Conservation (phyloP, 2,329 filamentous ascomycete genomes). For the Ceratocystis smalleyi region DNA sequence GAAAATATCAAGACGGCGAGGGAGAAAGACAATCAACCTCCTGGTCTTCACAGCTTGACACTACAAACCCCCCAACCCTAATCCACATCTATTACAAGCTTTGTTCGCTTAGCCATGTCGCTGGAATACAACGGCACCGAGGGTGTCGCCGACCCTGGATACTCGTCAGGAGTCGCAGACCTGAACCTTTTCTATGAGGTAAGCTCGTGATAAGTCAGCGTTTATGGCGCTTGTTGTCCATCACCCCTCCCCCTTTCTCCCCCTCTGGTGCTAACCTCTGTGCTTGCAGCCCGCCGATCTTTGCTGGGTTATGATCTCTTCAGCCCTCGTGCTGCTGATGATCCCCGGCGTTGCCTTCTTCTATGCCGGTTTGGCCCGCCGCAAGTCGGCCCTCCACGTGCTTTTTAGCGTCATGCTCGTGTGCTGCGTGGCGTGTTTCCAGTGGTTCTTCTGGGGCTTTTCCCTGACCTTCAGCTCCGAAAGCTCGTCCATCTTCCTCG, state of each 20-base stretch:
- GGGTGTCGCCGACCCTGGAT: conserved; percentile 35
- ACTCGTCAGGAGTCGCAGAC: conserved; percentile 41
- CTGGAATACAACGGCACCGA: conserved; percentile 36
- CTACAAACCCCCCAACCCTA: not conserved
- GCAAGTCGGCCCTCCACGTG: conserved; percentile 76
- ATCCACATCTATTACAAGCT: not conserved
- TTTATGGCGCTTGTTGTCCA: not conserved
- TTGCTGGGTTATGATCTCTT: conserved; percentile 60
- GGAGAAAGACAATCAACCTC: too few species aligned
- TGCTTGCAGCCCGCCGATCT: conserved; percentile 55
- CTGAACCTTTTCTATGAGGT: conserved; percentile 78
- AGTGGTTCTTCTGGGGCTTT: conserved; percentile 96
- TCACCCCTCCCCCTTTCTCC: not conserved
- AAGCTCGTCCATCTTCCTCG: conserved; percentile 58
- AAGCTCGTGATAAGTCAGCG: conserved; percentile 21
- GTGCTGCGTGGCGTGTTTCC: conserved; percentile 63
- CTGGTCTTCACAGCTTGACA: not conserved
- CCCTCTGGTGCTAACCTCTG: not conserved
- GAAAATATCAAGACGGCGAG: too few species aligned
- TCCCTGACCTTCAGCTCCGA: conserved; percentile 71
- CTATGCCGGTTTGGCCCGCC: conserved; percentile 76
- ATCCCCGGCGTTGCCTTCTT: conserved; percentile 89
- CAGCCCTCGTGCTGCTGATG: conserved; percentile 78
- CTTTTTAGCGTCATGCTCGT: conserved; percentile 77
- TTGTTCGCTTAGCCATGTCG: conserved; percentile 22